These are phyloP conservation scores for Eucalyptus cloeziana DNA, from an alignment of 345 rosid genomes.

Conservation along the genomic window DNA sequence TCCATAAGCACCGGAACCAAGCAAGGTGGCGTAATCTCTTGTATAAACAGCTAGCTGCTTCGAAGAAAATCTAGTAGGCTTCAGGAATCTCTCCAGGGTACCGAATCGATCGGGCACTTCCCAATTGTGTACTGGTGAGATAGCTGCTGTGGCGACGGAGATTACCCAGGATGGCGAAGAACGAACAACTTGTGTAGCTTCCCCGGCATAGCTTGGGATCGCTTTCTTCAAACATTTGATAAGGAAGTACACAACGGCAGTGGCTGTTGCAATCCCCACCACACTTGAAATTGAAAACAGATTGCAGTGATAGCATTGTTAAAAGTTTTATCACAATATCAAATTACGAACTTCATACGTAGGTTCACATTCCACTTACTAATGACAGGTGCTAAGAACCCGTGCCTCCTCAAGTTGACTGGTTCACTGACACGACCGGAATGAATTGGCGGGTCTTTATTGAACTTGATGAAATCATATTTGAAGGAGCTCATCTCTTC, in stretches of 20 bases:
- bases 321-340: neutral
- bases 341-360: neutral
- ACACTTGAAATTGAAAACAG: neutral
- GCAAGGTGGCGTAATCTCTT: neutral
- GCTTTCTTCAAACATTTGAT: neutral
- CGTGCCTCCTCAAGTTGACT: neutral
- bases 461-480: neutral
- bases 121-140: neutral
- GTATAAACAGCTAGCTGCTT: no score
- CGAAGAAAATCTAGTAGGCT: neutral
- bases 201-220: neutral
- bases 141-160: fast-evolving
- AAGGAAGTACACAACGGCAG: neutral
- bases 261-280: neutral
- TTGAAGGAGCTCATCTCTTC: neutral
- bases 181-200: neutral
- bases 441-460: neutral
- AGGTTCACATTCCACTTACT: neutral
- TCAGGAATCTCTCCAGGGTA: neutral
- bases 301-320: neutral
- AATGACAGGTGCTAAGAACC: neutral
- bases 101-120: neutral
- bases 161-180: neutral
- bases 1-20: fast-evolving
- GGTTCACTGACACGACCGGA: neutral